Evolutionary conservation across 176 grass and related monocot genomes (phyloP).

Genomic region (Lolium rigidum): DNA sequence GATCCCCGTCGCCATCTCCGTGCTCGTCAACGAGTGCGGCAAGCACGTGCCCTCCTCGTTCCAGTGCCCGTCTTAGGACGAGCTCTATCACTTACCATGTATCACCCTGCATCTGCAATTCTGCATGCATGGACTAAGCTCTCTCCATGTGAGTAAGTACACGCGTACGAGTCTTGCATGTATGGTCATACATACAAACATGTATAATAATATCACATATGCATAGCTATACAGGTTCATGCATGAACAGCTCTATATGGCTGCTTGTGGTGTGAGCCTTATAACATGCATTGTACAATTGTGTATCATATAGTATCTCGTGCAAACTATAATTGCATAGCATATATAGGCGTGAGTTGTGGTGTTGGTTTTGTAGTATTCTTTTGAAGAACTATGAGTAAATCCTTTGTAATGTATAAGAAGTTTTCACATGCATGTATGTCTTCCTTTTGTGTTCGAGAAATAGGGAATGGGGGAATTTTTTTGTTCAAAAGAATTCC

Average conservation of each 20-base stretch:
- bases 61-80: conserved; percentile 53
- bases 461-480: not conserved
- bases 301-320: conserved; percentile 30
- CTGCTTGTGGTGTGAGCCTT: too few relatives aligned
- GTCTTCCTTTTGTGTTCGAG: not conserved
- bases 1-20: conserved; percentile 71
- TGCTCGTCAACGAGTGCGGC: conserved; percentile 81
- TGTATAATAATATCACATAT: not conserved
- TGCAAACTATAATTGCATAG: not conserved
- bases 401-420: conserved; percentile 10
- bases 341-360: conserved; percentile 1
- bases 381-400: conserved; percentile 25
- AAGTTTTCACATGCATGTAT: not conserved
- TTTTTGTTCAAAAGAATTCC: not conserved
- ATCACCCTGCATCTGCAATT: conserved; percentile 1
- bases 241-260: too few relatives aligned
- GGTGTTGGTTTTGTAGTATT: not conserved
- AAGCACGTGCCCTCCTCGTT: conserved; percentile 75
- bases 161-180: not conserved
- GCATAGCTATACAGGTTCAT: not conserved
- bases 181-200: conserved; percentile 8
- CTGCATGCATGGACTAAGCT: conserved; percentile 19
- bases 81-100: not conserved
- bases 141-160: not conserved
- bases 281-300: conserved; percentile 4